Base-by-base conservation (phyloP, 164 flowering plant species). In the Vitis rotundifolia region DNA sequence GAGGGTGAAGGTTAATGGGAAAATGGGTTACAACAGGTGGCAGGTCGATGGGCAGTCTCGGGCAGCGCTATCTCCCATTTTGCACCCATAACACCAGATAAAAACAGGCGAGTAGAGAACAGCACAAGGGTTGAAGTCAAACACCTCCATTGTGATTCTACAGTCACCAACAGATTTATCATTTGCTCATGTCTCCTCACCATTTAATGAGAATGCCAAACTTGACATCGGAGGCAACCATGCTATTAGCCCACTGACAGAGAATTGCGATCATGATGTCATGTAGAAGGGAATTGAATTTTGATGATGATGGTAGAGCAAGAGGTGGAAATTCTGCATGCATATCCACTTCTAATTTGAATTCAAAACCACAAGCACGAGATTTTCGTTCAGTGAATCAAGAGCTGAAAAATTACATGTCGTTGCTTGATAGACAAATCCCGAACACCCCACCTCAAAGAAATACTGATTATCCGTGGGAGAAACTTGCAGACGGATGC, bases 251-350 rank as follows among this genome's bases (percentile, higher is more conserved):
- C 4, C 37, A 29, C 37, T 4, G 4, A 29, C 37, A 29, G 37
- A 29, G 37, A 29, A 29, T 29, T 2, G 37, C 37, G 4, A n/a
- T n/a, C 13, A 79, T 51, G 53, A 86, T 68, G 58, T 79, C 89
- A 16, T 80, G 87, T 78, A 88, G 78, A 68, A 84, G 86, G 63
- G 74, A 82, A 37, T 76, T 92, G 67, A 81, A 87, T 69, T 94
- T 90, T 69, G 80, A 87, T 53, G 66, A 29, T 5, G 88, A 81
- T 16, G 71, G 31, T 59, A 79, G 75, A 70, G 66, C 53, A 13
- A 62, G 11, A 59, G 78, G 76, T 52, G 84, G 70, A 49, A 64
- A 15, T 56, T 68, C 76, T 26, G 14, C 57, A 4, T 52, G 50
- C 66, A 55, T 7, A 48, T 63, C 73, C 47, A 28, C 31, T n/a